Conservation (phyloP, 1,139 yeast species). For the Sugiyamaella grinbergsii region DNA sequence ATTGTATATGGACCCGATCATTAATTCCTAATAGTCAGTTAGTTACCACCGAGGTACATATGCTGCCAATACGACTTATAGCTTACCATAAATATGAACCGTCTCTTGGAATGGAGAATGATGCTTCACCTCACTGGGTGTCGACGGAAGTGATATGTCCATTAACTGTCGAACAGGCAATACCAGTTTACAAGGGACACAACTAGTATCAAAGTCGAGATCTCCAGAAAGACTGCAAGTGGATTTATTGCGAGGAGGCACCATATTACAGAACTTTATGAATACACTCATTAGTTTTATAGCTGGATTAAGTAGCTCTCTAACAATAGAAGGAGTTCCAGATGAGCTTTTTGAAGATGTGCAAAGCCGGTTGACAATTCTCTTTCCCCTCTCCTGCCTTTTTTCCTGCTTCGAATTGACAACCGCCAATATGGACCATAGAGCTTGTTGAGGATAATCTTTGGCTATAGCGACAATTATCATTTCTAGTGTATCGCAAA, state of each 20-base stretch:
- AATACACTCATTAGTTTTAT: conserved; percentile 24
- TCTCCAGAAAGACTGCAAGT: conserved; percentile 38
- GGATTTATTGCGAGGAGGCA: conserved; percentile 44
- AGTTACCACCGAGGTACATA: background rate
- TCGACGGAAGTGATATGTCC: conserved; percentile 63
- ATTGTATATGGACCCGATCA: conserved; percentile 65
- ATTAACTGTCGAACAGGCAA: conserved; percentile 80
- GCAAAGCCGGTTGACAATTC: conserved; percentile 41
- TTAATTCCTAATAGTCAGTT: conserved; percentile 46
- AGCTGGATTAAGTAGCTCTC: conserved; percentile 26
- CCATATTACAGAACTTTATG: conserved; percentile 40
- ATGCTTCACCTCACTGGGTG: conserved; percentile 47
- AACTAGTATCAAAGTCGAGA: conserved; percentile 51
- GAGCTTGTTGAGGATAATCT: conserved; percentile 76
- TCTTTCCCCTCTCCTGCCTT: conserved; percentile 58
- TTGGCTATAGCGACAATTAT: conserved; percentile 60
- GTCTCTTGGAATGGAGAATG: conserved; percentile 56
- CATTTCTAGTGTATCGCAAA: conserved; percentile 57
- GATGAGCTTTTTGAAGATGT: conserved; percentile 23
- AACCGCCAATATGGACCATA: conserved; percentile 84
- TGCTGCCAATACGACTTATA: conserved; percentile 37
- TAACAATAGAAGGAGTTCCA: conserved; percentile 15
- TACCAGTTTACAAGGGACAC: conserved; percentile 66
- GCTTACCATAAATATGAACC: conserved; percentile 50
- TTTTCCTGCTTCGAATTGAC: conserved; percentile 63